Evolutionary conservation across 208 protist species (phyloP).

Genomic region (Leishmania braziliensis): DNA sequence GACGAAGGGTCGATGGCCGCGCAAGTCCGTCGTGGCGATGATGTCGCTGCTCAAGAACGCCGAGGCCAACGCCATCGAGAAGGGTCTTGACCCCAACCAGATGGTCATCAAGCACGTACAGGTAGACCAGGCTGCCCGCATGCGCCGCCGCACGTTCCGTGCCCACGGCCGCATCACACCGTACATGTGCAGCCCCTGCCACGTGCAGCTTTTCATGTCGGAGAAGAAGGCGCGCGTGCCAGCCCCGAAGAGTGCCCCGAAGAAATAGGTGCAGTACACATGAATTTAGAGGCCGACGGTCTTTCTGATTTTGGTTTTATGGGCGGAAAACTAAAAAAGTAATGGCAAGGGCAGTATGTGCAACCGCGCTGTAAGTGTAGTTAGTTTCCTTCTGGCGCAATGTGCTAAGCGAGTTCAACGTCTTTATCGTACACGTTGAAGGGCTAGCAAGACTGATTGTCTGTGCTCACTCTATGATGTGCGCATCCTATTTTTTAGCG

Average conservation of each 20-base stretch:
- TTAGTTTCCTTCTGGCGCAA: not conserved
- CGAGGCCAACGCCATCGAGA: conserved; percentile 91
- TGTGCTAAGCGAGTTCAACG: not conserved
- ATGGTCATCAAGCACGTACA: conserved; percentile 94
- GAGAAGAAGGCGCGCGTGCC: conserved; percentile 86
- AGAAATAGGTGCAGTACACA: conserved; percentile 56
- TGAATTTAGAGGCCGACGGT: conserved; percentile 12
- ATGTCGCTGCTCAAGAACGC: conserved; percentile 94
- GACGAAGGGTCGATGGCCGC: conserved; percentile 94
- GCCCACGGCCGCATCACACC: conserved; percentile 95
- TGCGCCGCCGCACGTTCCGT: conserved; percentile 95
- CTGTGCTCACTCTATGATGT: not conserved
- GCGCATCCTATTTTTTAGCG: not conserved
- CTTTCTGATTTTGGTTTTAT: conserved; percentile 39
- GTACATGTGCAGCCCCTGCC: conserved; percentile 94
- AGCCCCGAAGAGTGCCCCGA: conserved; percentile 77
- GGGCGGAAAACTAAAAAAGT: conserved; percentile 8
- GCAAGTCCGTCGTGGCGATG: conserved; percentile 93
- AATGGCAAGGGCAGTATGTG: not conserved
- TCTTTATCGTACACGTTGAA: not conserved
- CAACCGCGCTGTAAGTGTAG: not conserved
- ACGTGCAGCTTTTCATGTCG: conserved; percentile 91
- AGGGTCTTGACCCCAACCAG: conserved; percentile 91
- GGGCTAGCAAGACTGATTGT: not conserved
- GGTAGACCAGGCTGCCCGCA: conserved; percentile 89